Base-by-base conservation (phyloP, 352 stramenopile genomes). In the Phytophthora syringae region DNA sequence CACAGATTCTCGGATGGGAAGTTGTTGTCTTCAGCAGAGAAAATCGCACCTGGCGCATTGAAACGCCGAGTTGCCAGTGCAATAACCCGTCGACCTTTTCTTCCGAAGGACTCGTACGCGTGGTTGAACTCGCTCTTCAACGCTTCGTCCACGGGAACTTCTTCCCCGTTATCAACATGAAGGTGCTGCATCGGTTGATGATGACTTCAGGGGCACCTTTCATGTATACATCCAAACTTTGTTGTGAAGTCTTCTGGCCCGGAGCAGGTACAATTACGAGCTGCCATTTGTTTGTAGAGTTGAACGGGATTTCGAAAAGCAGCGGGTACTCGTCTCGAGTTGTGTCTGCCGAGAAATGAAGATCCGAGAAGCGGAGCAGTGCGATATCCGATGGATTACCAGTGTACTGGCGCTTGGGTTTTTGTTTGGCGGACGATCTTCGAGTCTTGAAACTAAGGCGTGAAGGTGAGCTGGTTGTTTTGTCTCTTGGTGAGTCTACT, bases 201-300 rank as follows among this genome's bases (percentile, higher is more conserved):
- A 99, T 90, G 18, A 93, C 84, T 67, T 99, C 95, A 7, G 95
- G 96, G 1, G 95, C 97, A 40, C 97, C 97, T 78, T 99, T 99
- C 72, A 98, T 94, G 64, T 97, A 76, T 11, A 84, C 64, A 15
- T 85, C 76, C 37, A 76, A 79, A 28, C 39, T 64, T 15, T 12
- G 30, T 22, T 54, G 63, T 13, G 28, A 72, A 0, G 30, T 40
- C 6, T 67, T 58, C 10, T 76, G 45, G 16, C 55, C 37, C 9
- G 66, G 61, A n/a, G 70, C 54, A 13, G 75, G 73, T 1, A 84
- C 69, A 25, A 85, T 67, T 36, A 85, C 79, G 5, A 90, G 59
- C 44, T 85, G 76, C 76, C 79, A 86, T 70, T n/a, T n/a, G n/a
- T n/a, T n/a, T n/a, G n/a, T n/a, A n/a, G n/a, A n/a, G n/a, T n/a